These are phyloP conservation scores for Basipetospora chlamydospora DNA, from an alignment of 2,329 filamentous ascomycete genomes.

Conservation along the genomic window DNA sequence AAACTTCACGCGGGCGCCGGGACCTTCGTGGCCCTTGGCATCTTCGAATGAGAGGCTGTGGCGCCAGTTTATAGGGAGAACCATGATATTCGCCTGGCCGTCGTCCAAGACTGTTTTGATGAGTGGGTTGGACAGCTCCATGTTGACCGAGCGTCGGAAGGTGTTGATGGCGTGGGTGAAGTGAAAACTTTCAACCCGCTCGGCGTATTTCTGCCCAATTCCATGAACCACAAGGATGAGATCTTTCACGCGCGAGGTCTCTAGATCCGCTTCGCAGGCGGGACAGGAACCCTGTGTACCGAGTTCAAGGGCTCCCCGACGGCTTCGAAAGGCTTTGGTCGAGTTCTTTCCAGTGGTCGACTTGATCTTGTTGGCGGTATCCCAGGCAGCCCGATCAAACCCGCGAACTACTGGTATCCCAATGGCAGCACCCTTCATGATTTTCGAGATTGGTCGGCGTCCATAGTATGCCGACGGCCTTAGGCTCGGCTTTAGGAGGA, in stretches of 20 bases:
- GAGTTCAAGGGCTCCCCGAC: no score
- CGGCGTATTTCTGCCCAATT: constrained; percentile 90
- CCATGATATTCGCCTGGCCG: constrained; percentile 82
- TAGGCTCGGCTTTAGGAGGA: constrained; percentile 72
- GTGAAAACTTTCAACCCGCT: constrained; percentile 88
- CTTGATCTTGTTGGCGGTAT: not conserved
- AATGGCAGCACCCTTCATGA: constrained; percentile 68
- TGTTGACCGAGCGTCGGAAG: constrained; percentile 72
- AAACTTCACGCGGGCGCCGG: constrained; percentile 43
- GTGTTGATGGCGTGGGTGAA: constrained; percentile 94
- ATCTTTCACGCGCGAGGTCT: constrained; percentile 62
- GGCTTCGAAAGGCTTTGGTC: no score
- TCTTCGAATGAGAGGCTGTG: constrained; percentile 80
- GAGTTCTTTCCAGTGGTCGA: no score
- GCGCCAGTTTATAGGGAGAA: constrained; percentile 88
- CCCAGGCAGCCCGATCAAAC: constrained; percentile 51
- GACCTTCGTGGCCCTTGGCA: constrained; percentile 29
- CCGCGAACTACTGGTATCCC: constrained; percentile 82
- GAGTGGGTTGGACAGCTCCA: constrained; percentile 60
- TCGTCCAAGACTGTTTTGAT: constrained; percentile 58
- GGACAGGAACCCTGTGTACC: constrained; percentile 32
- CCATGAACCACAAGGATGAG: constrained; percentile 85
- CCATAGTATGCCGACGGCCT: constrained; percentile 77
- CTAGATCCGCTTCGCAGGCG: constrained; percentile 49
- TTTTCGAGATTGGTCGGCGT: constrained; percentile 66